Percentiles rank a stretch among this genome's conserved stretches.
Conservation (phyloP, 2,329 filamentous ascomycete species). For the Apiospora hydei region DNA sequence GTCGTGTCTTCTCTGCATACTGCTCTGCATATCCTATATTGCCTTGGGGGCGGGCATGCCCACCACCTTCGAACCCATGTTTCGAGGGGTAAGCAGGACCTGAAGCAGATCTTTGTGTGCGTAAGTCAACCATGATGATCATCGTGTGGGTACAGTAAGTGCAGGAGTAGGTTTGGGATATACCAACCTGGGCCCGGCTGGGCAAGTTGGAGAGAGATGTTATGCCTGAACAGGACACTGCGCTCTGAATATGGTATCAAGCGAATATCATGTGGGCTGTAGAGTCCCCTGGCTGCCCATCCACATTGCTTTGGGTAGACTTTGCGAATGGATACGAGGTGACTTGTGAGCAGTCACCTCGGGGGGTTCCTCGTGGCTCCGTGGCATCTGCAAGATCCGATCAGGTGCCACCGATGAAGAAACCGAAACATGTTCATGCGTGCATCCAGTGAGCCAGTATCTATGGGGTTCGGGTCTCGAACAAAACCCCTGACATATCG, state of each 20-base stretch:
- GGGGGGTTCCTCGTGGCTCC: slow-evolving; percentile 4
- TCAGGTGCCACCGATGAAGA: slow-evolving; percentile 22
- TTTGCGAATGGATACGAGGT: slow-evolving; percentile 20
- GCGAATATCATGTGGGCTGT: background rate
- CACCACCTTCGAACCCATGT: background rate
- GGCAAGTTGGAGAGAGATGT: background rate
- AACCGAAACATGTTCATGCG: slow-evolving; percentile 17
- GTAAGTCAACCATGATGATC: background rate
- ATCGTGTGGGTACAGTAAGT: background rate
- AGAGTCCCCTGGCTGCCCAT: background rate
- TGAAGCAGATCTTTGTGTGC: background rate
- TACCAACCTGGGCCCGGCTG: background rate
- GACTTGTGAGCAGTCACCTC: slow-evolving; percentile 16
- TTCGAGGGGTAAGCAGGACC: background rate
- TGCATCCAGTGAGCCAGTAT: slow-evolving; percentile 9
- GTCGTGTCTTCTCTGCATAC: background rate
- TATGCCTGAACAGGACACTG: background rate
- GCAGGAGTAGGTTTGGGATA: background rate
- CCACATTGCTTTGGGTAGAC: slow-evolving; percentile 20
- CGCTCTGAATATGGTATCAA: background rate
- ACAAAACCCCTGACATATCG: background rate
- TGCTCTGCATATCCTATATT: slow-evolving; percentile 2
- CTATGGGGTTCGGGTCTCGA: background rate
- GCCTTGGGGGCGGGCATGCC: background rate
- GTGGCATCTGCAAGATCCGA: slow-evolving; percentile 20